Evolutionary conservation across 2,329 filamentous ascomycete species (phyloP).

Genomic region (Botrytis hyacinthi): DNA sequence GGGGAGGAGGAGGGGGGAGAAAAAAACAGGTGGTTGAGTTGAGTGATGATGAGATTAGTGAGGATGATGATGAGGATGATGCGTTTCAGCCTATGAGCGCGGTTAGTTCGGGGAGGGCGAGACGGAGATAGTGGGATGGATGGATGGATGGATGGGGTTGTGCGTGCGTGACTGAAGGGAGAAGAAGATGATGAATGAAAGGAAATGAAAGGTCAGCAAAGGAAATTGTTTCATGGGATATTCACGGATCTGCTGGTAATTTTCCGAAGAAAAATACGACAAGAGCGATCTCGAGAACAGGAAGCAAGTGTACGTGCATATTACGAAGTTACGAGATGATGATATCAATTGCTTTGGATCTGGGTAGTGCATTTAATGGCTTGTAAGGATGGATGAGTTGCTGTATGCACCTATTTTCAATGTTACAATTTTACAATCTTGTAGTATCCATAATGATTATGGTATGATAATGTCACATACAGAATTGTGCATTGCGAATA

Average conservation of each 20-base stretch:
- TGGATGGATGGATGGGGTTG: background rate
- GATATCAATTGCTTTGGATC: background rate
- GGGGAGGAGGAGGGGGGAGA: background rate
- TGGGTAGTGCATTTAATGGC: background rate
- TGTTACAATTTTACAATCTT: background rate
- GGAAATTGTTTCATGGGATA: background rate
- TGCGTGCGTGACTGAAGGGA: background rate
- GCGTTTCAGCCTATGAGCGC: conserved; percentile 49
- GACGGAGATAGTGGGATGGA: background rate
- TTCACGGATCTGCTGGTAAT: background rate
- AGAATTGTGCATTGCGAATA: background rate
- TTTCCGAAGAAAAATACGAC: too few relatives aligned
- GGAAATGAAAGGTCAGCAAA: too few relatives aligned
- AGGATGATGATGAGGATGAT: conserved; percentile 47
- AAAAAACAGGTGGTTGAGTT: conserved; percentile 50
- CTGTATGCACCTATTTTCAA: too few relatives aligned
- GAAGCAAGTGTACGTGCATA: background rate
- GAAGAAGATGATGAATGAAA: background rate
- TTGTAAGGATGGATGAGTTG: background rate
- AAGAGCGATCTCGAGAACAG: background rate
- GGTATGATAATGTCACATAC: too few relatives aligned
- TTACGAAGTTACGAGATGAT: background rate
- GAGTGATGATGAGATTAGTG: conserved; percentile 64
- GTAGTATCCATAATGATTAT: too few relatives aligned
- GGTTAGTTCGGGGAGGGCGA: background rate